Evolutionary conservation across 2,329 filamentous ascomycete species (phyloP), one percentile per base, ranked within the genome.

Genomic region (Diaporthe batatas): DNA sequence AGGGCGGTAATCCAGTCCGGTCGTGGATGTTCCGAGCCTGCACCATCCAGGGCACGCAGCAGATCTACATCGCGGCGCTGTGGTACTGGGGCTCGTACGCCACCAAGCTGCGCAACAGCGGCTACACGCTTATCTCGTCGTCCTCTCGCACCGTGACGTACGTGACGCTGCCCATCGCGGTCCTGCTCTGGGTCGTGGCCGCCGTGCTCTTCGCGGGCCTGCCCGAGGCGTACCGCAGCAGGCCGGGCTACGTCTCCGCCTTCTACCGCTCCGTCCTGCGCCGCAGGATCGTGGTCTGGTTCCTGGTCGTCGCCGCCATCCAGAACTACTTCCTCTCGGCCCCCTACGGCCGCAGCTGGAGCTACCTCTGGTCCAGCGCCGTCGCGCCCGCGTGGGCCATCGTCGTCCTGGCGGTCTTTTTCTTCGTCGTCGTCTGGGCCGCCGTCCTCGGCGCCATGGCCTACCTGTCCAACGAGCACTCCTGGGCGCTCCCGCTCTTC

Each of bases 21-120:
- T 85, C 89, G 47, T 93, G 91, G 91, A 90, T 91, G 32, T 91
- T 91, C 82, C 88, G 91, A 72, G 91, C 91, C n/a, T 91, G 90
- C 77, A 80, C 89, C 16, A 91, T 93, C 64, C 90, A 92, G 79
- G 91, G 91, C 51, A 91, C 89, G 5, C 91, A 92, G 77, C 91
- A 92, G 77, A 83, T 91, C 75, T 93, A 92, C 79, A 86, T 91
- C 69, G 87, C 90, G 25, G 88, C 86, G 6, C 84, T 93, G 21
- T 93, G 91, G 90, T 92, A 89, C 78, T 93, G 91, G 91, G 91
- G 91, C 70, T 79, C 82, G 1, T 84, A 83, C 14, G 78, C 83
- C 25, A 82, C 82, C 36, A 86, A 85, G 16, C 77, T 84, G 58
- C 79, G 79, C 36, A 80, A 83, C 72, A 76, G 80, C 29, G 81